Evolutionary conservation across 2,329 filamentous ascomycete species (phyloP).

Genomic region (Pestalotiopsis sp.): DNA sequence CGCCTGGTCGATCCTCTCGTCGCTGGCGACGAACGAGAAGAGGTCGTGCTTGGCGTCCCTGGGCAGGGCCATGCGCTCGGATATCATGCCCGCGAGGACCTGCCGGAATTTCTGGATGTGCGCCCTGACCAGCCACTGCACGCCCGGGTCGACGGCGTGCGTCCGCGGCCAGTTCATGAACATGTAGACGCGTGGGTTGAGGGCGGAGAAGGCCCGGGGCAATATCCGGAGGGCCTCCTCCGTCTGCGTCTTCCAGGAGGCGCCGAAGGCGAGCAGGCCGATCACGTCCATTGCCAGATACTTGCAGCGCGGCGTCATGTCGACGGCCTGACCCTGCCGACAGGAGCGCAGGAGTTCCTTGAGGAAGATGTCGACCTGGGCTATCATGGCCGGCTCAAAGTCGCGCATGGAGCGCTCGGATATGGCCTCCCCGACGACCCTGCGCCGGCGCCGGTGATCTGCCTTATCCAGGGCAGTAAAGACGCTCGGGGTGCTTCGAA

Average conservation of each 20-base stretch:
- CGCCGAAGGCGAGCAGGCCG: constrained; percentile 24
- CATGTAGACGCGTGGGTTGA: neutral
- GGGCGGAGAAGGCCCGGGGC: neutral
- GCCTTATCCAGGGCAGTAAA: constrained; percentile 11
- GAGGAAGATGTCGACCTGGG: constrained; percentile 10
- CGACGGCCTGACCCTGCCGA: constrained; percentile 18
- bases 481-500: constrained; percentile 14
- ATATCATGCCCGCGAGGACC: neutral
- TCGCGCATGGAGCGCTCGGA: constrained; percentile 9
- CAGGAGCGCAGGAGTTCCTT: constrained; percentile 11
- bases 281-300: constrained; percentile 22
- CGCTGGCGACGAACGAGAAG: neutral
- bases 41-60: neutral
- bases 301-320: constrained; percentile 13
- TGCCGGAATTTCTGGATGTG: neutral
- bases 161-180: neutral
- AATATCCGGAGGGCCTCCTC: neutral
- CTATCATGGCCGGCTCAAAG: constrained; percentile 9
- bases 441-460: constrained; percentile 7
- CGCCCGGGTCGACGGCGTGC: too few species aligned
- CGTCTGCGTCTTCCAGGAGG: constrained; percentile 20
- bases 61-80: neutral
- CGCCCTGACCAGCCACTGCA: too few species aligned
- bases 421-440: constrained; percentile 8
- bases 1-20: neutral